Base-by-base conservation (phyloP, 2,329 filamentous ascomycete species). In the Ceratocystiopsis minuta region DNA sequence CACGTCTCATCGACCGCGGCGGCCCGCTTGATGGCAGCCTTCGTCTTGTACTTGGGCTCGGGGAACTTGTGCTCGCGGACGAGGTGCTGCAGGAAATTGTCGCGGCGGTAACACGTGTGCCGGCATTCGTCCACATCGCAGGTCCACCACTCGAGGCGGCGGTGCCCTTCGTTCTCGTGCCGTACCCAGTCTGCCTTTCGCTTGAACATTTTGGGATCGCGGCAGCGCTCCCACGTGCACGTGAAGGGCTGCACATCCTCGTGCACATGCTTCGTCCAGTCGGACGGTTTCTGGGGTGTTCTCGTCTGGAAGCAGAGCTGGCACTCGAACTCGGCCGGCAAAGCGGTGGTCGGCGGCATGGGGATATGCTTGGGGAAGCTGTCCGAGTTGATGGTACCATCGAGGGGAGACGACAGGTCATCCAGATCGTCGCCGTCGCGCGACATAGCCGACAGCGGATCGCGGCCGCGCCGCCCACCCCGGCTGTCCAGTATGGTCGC, bases 251-350 rank as follows among this genome's bases (percentile, higher is more conserved):
- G 82, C 1, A 94, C 75, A 55, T 95, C 87, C 59, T 94, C 87
- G 51, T 93, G 84, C 1, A 95, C 83, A 54, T 95, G 87, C 57
- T 95, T 94, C 2, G 86, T 93, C 87, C 87, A 95, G 58, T 95
- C 87, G 0, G 86, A 94, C 15, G 86, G 87, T 57, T 94, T 94
- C 51, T 78, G 74, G 51, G 90, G 86, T 52, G 77, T 84, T 65
- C 90, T 93, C 41, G 77, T 70, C 50, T 78, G 75, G 62, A 84
- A 94, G 61, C 87, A 94, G 17, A 94, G 64, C 34, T 81, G 79
- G 51, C 87, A 95, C 61, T 95, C 87, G 46, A 94, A 88, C 53
- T 88, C 78, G 4, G 86, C 84, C 1, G 87, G 87, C 7, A 95
- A 67, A 15, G 72, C 71, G 44, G 65, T 69, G 3, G 84, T 79